Evolutionary conservation across 2,329 filamentous ascomycete genomes (phyloP), one percentile per base, ranked within the genome.

Genomic region (Colletotrichum tanaceti): DNA sequence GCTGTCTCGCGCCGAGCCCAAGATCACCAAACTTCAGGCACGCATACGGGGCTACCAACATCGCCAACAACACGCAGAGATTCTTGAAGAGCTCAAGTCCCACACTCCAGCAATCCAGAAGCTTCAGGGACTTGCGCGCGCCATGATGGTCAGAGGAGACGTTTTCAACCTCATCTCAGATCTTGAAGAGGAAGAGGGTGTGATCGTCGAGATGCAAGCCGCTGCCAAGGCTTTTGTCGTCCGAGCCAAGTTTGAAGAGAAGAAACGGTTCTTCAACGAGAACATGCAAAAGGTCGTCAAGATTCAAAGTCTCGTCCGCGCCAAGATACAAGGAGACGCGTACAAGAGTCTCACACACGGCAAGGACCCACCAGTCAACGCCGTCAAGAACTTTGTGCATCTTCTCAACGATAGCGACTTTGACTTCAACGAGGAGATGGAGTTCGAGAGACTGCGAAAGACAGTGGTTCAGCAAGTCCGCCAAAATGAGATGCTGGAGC

Each of bases 261-360:
- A 97, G 85, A 90, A 91, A 76, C 90, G 89, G 24, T 95, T 92
- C 81, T 99, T 94, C 84, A 91, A 92, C 73, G 91, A 97, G 80
- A 99, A 99, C 76, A 99, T 99, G 96, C 90, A 97, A 75, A 98
- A 97, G 80, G 96, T 99, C 32, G 91, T 99, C 84, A 99, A 99
- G 80, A 94, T 98, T 65, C 97, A 99, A 78, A 99, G 96, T 77
- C 97, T 98, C 73, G 91, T 98, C 61, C 90, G 96, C 70, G 96
- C 91, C 72, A 96, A 97, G 77, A 93, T 98, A 58, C 96, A 99
- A 79, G 96, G 96, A 59, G 93, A 99, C 80, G 96, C 96, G 2
- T 99, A 99, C 85, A 98, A 97, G 86, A 97, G 93, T 77, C 85
- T 99, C 72, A 98, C 94, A 2, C 94, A 90, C 39, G 97, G 96